These are phyloP conservation scores for Saraca asoca DNA, from an alignment of 331 rosid species.

Conservation along the genomic window DNA sequence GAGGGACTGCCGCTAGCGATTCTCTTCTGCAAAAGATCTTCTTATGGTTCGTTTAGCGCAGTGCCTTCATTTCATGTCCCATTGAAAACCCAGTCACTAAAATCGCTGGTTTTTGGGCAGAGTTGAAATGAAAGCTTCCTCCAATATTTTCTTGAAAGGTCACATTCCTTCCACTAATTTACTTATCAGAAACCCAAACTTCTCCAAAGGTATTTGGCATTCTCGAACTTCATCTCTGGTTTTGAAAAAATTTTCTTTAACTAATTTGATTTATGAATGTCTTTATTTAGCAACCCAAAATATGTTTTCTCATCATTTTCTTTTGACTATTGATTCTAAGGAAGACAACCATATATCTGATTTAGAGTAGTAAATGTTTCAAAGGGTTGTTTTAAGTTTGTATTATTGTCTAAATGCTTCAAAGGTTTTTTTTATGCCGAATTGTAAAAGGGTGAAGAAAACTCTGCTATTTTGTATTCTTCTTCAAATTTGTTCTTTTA, in stretches of 20 bases:
- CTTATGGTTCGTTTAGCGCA: too few species aligned
- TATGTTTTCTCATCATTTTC: neutral
- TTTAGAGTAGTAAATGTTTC: neutral
- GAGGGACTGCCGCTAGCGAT: too few species aligned
- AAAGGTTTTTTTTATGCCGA: neutral
- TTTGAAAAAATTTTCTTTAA: neutral
- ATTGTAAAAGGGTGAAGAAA: neutral
- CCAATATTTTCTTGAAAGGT: conserved; percentile 53
- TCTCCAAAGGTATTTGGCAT: conserved; percentile 43
- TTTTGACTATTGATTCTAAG: neutral
- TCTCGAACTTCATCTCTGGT: neutral
- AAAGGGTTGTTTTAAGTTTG: neutral
- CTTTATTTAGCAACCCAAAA: neutral
- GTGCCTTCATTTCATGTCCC: too few species aligned
- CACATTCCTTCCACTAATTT: conserved; percentile 48
- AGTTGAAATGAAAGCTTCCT: conserved; percentile 51
- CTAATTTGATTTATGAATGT: neutral
- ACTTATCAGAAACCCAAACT: conserved; percentile 35
- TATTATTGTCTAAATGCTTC: neutral
- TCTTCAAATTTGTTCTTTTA: neutral
- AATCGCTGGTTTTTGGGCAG: too few species aligned
- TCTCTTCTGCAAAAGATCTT: too few species aligned
- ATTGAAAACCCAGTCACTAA: too few species aligned
- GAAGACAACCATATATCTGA: neutral
- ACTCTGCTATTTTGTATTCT: neutral